phyloP scores from a whole-genome alignment of 2,329 filamentous ascomycete genomes.

The Xylaria sp. region DNA sequence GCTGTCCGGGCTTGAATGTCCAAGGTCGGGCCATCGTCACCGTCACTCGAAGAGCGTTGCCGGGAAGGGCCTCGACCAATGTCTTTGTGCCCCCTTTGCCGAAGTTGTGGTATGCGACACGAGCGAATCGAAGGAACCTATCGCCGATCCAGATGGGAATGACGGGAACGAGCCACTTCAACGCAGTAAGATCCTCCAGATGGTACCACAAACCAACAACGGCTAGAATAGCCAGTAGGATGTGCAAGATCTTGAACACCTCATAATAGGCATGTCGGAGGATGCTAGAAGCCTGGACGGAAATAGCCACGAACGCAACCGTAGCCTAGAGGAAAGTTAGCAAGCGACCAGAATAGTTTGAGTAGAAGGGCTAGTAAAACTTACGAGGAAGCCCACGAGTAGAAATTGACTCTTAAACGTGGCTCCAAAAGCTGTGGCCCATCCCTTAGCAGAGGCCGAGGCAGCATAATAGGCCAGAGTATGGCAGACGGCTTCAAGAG shows the following conservation, averaged over 20 bases:
- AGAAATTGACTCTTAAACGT: conserved; percentile 50
- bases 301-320: conserved; percentile 62
- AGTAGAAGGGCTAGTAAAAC: conserved; percentile 33
- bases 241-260: conserved; percentile 74
- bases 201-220: conserved; percentile 71
- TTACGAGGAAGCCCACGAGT: conserved; percentile 65
- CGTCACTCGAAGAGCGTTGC: conserved; percentile 73
- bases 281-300: conserved; percentile 70
- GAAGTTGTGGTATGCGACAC: conserved; percentile 67
- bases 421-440: conserved; percentile 46
- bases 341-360: neutral
- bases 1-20: conserved; percentile 74
- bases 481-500: conserved; percentile 70
- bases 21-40: conserved; percentile 77
- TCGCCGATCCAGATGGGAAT: conserved; percentile 71
- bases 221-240: conserved; percentile 61
- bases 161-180: conserved; percentile 62
- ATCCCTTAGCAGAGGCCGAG: conserved; percentile 47
- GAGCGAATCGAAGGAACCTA: conserved; percentile 60
- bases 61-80: conserved; percentile 74
- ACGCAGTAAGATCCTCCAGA: conserved; percentile 56
- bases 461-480: conserved; percentile 60
- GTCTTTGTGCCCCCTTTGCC: conserved; percentile 68
- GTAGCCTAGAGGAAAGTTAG: conserved; percentile 49
- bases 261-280: conserved; percentile 80